Percentiles rank a stretch among this genome's conserved stretches.
Evolutionary conservation across 2,329 filamentous ascomycete species (phyloP).

Genomic region (Echinosphaeria canescens): DNA sequence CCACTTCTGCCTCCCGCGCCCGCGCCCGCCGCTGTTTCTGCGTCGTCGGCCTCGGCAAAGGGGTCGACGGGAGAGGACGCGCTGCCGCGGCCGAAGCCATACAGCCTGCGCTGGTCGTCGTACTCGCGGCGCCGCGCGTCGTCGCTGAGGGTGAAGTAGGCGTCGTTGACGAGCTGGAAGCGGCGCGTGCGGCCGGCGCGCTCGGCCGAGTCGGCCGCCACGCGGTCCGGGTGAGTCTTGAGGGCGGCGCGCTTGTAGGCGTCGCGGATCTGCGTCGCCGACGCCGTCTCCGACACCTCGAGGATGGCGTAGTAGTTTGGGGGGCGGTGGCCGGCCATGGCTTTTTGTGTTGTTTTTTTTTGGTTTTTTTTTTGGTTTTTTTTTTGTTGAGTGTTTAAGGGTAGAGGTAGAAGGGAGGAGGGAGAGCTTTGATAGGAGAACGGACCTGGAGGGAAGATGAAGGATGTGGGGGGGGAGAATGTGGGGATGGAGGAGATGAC

Average conservation of each 20-base stretch:
- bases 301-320: conserved; percentile 51
- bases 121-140: conserved; percentile 58
- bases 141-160: conserved; percentile 48
- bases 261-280: conserved; percentile 67
- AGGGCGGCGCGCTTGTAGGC: conserved; percentile 89
- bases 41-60: conserved; percentile 15
- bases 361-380: no score
- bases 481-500: not conserved
- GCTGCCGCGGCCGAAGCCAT: conserved; percentile 19
- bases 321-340: conserved; percentile 15
- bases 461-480: not conserved
- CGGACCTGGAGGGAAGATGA: not conserved
- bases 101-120: conserved; percentile 47
- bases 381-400: no score
- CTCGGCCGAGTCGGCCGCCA: conserved; percentile 66
- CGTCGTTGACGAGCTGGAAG: conserved; percentile 21
- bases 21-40: conserved; percentile 16
- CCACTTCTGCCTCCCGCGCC: conserved; percentile 14
- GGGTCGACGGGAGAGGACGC: conserved; percentile 17
- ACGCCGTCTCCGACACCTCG: conserved; percentile 51
- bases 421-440: conserved; percentile 4
- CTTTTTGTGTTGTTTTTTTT: no score
- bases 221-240: conserved; percentile 85
- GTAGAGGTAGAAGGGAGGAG: no score
- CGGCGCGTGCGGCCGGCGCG: conserved; percentile 54